A percentile compares a stretch with the other conserved stretches of the same genome.
Conservation (phyloP, 164 flowering plant species). For the Piper longum region DNA sequence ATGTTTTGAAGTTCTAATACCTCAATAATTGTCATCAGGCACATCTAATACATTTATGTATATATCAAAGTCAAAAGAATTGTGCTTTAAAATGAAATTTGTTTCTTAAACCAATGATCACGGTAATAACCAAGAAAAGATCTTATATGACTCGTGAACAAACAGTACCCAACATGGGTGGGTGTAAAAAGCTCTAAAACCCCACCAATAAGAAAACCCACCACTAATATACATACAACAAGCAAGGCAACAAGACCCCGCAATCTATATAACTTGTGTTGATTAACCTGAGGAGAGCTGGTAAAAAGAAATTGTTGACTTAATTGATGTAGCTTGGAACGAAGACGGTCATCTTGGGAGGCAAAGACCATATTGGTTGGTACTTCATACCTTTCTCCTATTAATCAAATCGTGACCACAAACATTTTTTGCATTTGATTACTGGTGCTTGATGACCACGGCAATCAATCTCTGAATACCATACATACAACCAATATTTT, state of each 20-base stretch:
- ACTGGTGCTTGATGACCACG: neutral
- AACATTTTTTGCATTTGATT: neutral
- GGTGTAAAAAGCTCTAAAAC: neutral
- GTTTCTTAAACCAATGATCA: neutral
- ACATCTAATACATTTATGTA: too few species aligned
- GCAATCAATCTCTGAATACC: neutral
- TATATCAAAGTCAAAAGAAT: neutral
- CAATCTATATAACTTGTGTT: too few species aligned
- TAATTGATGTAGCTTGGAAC: neutral
- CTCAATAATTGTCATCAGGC: neutral
- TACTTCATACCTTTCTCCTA: neutral
- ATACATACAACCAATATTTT: too few species aligned
- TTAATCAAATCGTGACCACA: neutral
- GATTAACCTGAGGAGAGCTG: neutral
- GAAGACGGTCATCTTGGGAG: neutral
- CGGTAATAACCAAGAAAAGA: neutral
- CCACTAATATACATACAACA: neutral
- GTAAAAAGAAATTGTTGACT: neutral
- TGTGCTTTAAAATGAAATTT: neutral
- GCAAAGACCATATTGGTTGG: neutral
- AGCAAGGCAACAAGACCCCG: neutral
- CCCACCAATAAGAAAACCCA: neutral
- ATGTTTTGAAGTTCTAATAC: too few species aligned
- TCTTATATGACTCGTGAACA: neutral
- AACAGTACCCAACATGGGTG: neutral